Percentiles rank a stretch among this genome's conserved stretches.
phyloP scores from a whole-genome alignment of 352 stramenopile species.

The Pelagophyceae sp. region DNA sequence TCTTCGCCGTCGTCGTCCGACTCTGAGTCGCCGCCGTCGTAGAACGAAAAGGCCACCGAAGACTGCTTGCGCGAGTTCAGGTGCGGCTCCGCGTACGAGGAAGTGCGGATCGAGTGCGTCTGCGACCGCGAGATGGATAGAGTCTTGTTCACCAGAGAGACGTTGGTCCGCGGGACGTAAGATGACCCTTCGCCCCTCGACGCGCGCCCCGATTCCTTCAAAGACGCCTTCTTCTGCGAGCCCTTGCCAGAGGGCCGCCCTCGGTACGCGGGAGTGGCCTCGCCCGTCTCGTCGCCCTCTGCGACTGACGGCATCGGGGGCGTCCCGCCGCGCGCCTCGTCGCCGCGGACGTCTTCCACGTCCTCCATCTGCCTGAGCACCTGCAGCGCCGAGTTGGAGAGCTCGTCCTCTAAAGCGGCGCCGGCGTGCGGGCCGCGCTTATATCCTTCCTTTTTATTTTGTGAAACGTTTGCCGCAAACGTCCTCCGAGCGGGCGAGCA shows the following conservation, averaged over 20 bases:
- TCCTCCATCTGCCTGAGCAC: conserved; percentile 16
- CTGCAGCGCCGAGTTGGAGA: neutral
- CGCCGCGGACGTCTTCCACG: conserved; percentile 4
- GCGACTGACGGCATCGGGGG: neutral
- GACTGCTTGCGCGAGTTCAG: conserved; percentile 4
- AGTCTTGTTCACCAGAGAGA: conserved; percentile 8
- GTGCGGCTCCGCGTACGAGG: conserved; percentile 6
- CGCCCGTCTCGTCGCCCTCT: neutral
- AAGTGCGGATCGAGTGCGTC: neutral
- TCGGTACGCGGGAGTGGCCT: neutral
- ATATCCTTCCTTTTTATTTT: no score
- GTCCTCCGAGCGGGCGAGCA: no score
- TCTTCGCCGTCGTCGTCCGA: neutral
- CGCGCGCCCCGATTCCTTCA: no score
- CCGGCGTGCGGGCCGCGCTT: neutral
- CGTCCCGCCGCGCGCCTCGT: no score
- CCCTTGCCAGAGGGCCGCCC: no score
- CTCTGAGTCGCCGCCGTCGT: conserved; percentile 11
- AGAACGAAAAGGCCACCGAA: conserved; percentile 12
- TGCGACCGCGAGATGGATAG: neutral
- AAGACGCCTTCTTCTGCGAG: neutral
- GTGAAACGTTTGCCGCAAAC: no score
- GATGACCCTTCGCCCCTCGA: neutral
- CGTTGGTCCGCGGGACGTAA: neutral
- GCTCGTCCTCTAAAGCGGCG: conserved; percentile 9